Percentiles rank a stretch among this genome's conserved stretches.
phyloP scores from a whole-genome alignment of 352 stramenopile genomes.

The Stramenopiles sp. region DNA sequence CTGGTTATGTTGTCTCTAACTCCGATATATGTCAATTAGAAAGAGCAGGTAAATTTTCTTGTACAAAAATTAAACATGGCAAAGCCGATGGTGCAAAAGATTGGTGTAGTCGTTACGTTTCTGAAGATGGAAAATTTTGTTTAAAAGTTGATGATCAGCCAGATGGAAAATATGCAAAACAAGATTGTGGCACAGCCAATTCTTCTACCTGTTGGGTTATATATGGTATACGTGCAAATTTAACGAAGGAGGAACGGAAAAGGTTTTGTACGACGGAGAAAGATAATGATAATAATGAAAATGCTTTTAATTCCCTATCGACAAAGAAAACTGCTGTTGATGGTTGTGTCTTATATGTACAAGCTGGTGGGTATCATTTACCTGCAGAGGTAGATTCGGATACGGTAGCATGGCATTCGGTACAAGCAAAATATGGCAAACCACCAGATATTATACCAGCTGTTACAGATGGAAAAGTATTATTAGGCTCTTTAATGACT shows the following conservation, averaged over 20 bases:
- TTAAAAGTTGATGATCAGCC: not conserved
- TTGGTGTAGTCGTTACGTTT: not conserved
- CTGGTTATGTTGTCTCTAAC: not conserved
- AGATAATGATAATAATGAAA: too few relatives aligned
- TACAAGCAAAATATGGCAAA: not conserved
- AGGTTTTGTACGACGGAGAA: not conserved
- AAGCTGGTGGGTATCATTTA: not conserved
- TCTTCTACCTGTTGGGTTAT: not conserved
- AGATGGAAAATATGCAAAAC: not conserved
- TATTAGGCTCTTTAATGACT: conserved; percentile 19
- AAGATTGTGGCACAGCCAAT: not conserved
- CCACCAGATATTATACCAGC: not conserved
- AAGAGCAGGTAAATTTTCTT: not conserved
- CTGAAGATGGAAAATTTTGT: not conserved
- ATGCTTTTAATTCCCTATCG: too few relatives aligned
- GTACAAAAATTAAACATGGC: not conserved
- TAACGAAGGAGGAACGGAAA: not conserved
- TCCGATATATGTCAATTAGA: not conserved
- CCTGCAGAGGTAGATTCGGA: not conserved
- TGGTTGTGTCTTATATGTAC: not conserved
- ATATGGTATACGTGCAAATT: not conserved
- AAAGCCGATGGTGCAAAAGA: not conserved
- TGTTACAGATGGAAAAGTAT: conserved; percentile 11
- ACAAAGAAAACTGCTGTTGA: too few relatives aligned
- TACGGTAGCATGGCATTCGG: not conserved